A percentile compares a stretch with the other conserved stretches of the same genome.
Conservation (phyloP, 352 stramenopile species). For the Phytophthora parvispora region DNA sequence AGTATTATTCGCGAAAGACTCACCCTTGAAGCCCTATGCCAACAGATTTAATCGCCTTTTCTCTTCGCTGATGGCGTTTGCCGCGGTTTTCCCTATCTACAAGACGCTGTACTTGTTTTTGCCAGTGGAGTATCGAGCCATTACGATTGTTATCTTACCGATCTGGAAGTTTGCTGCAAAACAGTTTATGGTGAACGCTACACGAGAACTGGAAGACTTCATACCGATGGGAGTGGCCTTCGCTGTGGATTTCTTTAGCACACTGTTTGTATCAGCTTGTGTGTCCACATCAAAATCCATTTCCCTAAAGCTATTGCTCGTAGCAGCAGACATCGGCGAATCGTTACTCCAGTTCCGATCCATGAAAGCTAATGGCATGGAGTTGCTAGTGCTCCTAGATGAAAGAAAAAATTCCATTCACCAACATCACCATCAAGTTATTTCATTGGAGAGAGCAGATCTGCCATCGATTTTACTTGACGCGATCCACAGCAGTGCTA, state of each 20-base stretch:
- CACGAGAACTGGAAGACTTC: not conserved
- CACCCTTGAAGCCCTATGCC: not conserved
- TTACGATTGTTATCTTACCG: not conserved
- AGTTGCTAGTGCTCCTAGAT: not conserved
- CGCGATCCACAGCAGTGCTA: not conserved
- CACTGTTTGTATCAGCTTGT: not conserved
- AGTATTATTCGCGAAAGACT: not conserved
- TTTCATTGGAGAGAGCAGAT: not conserved
- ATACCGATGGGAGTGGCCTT: not conserved
- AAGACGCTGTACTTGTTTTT: not conserved
- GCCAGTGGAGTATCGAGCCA: not conserved
- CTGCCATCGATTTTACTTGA: not conserved
- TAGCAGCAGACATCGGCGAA: not conserved
- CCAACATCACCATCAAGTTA: too few relatives aligned
- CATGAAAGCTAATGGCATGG: not conserved
- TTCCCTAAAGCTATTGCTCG: not conserved
- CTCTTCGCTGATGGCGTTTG: not conserved
- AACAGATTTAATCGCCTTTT: not conserved
- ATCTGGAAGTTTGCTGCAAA: conserved; percentile 3
- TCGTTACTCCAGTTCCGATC: not conserved
- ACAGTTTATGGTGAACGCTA: not conserved
- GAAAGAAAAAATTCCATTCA: not conserved
- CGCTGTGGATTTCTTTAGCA: not conserved
- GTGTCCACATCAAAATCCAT: not conserved
- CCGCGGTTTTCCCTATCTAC: not conserved